Evolutionary conservation across 1,139 yeast species (phyloP), one percentile per base, ranked within the genome.

Genomic region (Kurtzmaniella quercitrusa): DNA sequence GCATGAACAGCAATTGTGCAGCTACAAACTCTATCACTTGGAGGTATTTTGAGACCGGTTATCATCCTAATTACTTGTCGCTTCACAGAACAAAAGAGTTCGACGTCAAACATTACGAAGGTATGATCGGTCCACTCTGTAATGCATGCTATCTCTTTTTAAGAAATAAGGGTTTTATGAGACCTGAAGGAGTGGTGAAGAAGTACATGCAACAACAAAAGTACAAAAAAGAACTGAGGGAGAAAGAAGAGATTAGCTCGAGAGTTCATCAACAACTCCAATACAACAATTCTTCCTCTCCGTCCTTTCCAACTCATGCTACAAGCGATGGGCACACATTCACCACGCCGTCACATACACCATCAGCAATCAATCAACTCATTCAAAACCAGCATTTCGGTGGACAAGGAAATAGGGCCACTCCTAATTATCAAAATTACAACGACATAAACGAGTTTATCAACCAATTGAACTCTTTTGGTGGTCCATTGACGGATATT

Each of bases 401-500:
- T 42, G 45, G 33, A 20, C 41, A 38, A 38, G 44, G 37, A n/a
- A 45, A 49, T 8, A 49, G 46, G 19, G 18, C 7, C 12, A 33
- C 21, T n/a, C 50, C 50, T 21, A 42, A 42, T 16, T 42, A 39
- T 28, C 45, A 22, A 1, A 73, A 69, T 38, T 65, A 65, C 47
- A 63, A 60, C 47, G 78, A 71, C 37, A 53, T 73, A 34, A 68
- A 70, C 47, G 80, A 74, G 38, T 66, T 76, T 53, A 65, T 74
- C 57, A 69, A 69, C 48, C 80, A 75, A 51, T 54, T 75, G 42
- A 75, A 74, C 45, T 60, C 65, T 34, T 72, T 67, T 46, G 78
- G 78, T 19, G 80, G 79, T 0, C 82, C 82, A 7, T 60, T 76
- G 47, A 76, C 82, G 2, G 82, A 76, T 50, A 74, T 76, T 32